Evolutionary conservation across 1,284 basidiomycete species (phyloP).

Genomic region (Cutaneotrichosporon cavernicola): DNA sequence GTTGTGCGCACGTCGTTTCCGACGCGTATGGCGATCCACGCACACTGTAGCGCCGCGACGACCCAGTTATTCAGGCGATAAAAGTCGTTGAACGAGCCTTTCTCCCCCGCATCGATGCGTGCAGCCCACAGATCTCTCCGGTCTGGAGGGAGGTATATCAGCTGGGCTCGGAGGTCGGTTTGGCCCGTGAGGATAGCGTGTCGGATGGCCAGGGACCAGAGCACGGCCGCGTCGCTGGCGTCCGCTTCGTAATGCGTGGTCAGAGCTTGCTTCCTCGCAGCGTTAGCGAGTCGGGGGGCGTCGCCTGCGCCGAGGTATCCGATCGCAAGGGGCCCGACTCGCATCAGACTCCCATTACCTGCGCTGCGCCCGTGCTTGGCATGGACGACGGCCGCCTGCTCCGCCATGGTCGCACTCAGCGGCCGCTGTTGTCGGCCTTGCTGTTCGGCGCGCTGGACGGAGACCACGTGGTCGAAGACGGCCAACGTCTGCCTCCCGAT

Average conservation of each 20-base stretch:
- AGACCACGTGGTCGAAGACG: neutral
- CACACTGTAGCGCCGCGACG: constrained; percentile 12
- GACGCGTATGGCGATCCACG: constrained; percentile 2
- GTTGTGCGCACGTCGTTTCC: neutral
- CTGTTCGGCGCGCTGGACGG: neutral
- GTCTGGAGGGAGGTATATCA: neutral
- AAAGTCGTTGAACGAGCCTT: neutral
- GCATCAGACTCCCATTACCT: constrained; percentile 15
- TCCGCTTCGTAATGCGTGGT: constrained; percentile 13
- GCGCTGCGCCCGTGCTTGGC: neutral
- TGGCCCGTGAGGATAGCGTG: constrained; percentile 12
- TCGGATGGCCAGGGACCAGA: constrained; percentile 12
- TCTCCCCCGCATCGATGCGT: constrained; percentile 3
- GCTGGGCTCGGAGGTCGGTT: neutral
- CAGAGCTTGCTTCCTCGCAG: neutral
- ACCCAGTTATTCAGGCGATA: constrained; percentile 5
- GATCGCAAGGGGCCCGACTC: constrained; percentile 9
- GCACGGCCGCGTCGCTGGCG: constrained; percentile 10
- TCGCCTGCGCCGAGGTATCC: neutral
- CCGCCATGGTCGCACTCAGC: neutral
- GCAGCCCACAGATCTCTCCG: neutral
- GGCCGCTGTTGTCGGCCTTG: neutral
- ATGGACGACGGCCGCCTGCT: constrained; percentile 1
- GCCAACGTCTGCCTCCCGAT: constrained; percentile 4
- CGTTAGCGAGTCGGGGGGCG: neutral